Evolutionary conservation across 768 basidiomycete genomes (phyloP).

Genomic region (Collybia mongolica): DNA sequence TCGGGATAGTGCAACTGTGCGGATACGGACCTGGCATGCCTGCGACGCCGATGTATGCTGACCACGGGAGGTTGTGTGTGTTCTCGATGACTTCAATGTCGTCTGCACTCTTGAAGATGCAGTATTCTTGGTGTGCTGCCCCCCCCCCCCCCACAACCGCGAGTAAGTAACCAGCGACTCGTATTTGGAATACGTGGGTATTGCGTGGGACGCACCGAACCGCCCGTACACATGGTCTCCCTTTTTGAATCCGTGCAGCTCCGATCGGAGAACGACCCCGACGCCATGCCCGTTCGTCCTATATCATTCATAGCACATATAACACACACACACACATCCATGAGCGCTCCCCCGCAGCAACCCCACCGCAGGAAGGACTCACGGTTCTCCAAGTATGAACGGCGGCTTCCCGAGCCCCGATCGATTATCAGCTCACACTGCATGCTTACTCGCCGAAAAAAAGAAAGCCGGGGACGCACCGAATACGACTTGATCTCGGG

Average conservation of each 20-base stretch:
- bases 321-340: too few species aligned
- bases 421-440: too few species aligned
- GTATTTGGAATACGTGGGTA: too few species aligned
- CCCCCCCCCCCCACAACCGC: too few species aligned
- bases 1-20: conserved; percentile 10
- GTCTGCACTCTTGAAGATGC: conserved; percentile 22
- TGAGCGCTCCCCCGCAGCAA: too few species aligned
- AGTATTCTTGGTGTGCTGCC: conserved; percentile 43
- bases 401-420: conserved; percentile 4
- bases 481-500: conserved; percentile 17
- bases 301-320: background rate
- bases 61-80: conserved; percentile 45
- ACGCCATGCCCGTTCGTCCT: conserved; percentile 18
- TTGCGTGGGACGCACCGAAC: conserved; percentile 14
- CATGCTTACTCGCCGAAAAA: too few species aligned
- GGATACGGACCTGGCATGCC: conserved; percentile 46
- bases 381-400: conserved; percentile 22
- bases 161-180: too few species aligned
- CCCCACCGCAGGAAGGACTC: conserved; percentile 2
- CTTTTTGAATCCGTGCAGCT: conserved; percentile 13
- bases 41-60: conserved; percentile 43
- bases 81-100: conserved; percentile 31
- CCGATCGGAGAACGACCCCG: conserved; percentile 21
- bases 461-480: conserved; percentile 3
- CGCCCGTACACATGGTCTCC: conserved; percentile 32